A percentile compares a stretch with the other conserved stretches of the same genome.
phyloP scores from a whole-genome alignment of 768 basidiomycete genomes.

The Tubosaeta sp. region DNA sequence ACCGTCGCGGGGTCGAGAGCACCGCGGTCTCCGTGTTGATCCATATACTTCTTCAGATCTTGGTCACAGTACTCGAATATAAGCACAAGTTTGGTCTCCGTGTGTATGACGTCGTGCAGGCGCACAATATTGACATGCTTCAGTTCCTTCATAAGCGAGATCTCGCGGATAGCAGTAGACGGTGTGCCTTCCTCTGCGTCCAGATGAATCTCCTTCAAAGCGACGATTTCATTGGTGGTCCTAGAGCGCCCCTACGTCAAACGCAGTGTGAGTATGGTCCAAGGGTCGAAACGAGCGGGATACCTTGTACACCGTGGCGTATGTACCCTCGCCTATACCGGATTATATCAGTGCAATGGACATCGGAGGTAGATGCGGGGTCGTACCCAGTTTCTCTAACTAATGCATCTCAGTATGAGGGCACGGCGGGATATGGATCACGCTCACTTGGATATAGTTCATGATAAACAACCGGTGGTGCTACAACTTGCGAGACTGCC shows the following conservation, averaged over 20 bases:
- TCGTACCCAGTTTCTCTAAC: conserved; percentile 82
- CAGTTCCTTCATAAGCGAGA: conserved; percentile 98
- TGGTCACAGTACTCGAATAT: conserved; percentile 99
- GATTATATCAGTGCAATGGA: conserved; percentile 4
- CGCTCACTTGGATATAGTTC: conserved; percentile 57
- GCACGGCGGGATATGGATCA: neutral
- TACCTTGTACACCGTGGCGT: conserved; percentile 97
- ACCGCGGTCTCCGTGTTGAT: conserved; percentile 93
- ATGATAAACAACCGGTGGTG: conserved; percentile 24
- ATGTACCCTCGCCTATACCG: conserved; percentile 77
- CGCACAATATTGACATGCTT: conserved; percentile 99
- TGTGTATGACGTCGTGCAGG: conserved; percentile 98
- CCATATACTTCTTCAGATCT: conserved; percentile 99
- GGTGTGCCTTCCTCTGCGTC: conserved; percentile 99
- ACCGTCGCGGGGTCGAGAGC: conserved; percentile 86
- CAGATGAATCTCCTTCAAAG: conserved; percentile 97
- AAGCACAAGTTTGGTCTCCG: conserved; percentile 94
- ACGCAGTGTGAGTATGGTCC: neutral
- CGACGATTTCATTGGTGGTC: conserved; percentile 98
- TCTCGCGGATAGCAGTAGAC: conserved; percentile 97
- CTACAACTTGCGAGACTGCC: conserved; percentile 1
- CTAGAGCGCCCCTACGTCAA: conserved; percentile 77
- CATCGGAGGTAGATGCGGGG: neutral
- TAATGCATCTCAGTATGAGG: conserved; percentile 28
- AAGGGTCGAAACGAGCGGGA: conserved; percentile 4